Base-by-base conservation (phyloP, 2,329 filamentous ascomycete genomes). In the Calonectria pteridis region DNA sequence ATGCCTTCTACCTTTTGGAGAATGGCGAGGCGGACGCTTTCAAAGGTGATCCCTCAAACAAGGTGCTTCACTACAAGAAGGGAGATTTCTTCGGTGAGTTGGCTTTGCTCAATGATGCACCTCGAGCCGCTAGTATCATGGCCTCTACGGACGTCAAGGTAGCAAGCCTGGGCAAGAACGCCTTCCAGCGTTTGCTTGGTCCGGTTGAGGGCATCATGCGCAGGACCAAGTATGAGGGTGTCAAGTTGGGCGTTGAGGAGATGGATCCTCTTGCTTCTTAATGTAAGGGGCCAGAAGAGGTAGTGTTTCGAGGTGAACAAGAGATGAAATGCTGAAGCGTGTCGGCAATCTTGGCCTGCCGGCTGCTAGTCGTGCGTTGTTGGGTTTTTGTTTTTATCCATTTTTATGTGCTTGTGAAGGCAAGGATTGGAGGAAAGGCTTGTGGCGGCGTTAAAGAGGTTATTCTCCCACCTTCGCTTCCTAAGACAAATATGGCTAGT, bases 21-120 rank as follows among this genome's bases (percentile, higher is more conserved):
- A 91, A 90, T 35, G 97, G 97, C 50, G 93, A 96, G 82, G 96
- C 96, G 11, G 93, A 95, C 78, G 96, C 95, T 2, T 95, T 92
- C 88, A 98, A 96, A 86, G 88, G 91, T n/a, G 94, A 93, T 49
- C 87, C 89, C 23, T 88, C 92, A 28, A 88, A 91, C 73, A 89
- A 93, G 3, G 93, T 98, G 76, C 95, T 95, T 82, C 89, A 91
- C 68, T 98, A 98, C 85, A 90, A 89, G 76, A 97, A 98, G 85
- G 97, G 97, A 35, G 97, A 98, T 82, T 99, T 97, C 88, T 99
- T 99, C 86, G 97, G 97, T 75, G 97, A 99, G 86, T 89, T 99
- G 74, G 97, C 97, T 9, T 86, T 99, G 82, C 89, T 98, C 78
- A 97, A 98, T 79, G 96, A 99, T 82, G 94, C 95, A 69, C 97